These are phyloP conservation scores for Termitomyces eurrhizus DNA, from an alignment of 768 basidiomycete species.

Conservation along the genomic window DNA sequence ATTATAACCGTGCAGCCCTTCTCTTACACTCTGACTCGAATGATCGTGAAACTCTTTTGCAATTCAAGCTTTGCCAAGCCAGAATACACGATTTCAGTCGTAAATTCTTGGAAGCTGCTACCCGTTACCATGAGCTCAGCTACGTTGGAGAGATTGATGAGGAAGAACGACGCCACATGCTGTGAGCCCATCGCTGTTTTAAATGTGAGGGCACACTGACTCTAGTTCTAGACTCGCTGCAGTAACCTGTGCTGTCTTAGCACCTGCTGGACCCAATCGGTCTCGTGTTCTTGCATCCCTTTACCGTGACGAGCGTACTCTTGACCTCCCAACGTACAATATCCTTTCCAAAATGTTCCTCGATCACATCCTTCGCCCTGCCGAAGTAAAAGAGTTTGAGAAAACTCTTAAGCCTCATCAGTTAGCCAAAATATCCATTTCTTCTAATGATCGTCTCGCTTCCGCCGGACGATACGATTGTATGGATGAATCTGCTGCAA, in stretches of 20 bases:
- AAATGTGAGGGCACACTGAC: neutral
- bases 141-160: slow-evolving; percentile 91
- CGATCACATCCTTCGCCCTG: slow-evolving; percentile 89
- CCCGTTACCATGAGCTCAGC: slow-evolving; percentile 91
- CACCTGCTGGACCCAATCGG: slow-evolving; percentile 94
- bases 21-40: slow-evolving; percentile 69
- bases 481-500: slow-evolving; percentile 49
- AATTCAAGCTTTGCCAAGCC: slow-evolving; percentile 92
- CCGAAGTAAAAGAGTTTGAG: slow-evolving; percentile 90
- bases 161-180: slow-evolving; percentile 84
- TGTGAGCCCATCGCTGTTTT: slow-evolving; percentile 53
- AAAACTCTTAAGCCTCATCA: slow-evolving; percentile 87
- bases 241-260: slow-evolving; percentile 94
- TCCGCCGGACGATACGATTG: slow-evolving; percentile 61
- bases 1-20: slow-evolving; percentile 93
- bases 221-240: slow-evolving; percentile 64
- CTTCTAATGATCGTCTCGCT: slow-evolving; percentile 76
- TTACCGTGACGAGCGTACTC: slow-evolving; percentile 89
- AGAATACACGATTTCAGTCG: slow-evolving; percentile 90
- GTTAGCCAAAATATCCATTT: slow-evolving; percentile 85
- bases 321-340: slow-evolving; percentile 75
- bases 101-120: slow-evolving; percentile 92
- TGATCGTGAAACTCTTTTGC: slow-evolving; percentile 75
- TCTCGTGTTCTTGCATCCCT: slow-evolving; percentile 90
- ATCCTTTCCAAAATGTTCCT: slow-evolving; percentile 98